Conservation (phyloP, 805 yeast genomes). For the Schizosaccharomyces cryophilus region DNA sequence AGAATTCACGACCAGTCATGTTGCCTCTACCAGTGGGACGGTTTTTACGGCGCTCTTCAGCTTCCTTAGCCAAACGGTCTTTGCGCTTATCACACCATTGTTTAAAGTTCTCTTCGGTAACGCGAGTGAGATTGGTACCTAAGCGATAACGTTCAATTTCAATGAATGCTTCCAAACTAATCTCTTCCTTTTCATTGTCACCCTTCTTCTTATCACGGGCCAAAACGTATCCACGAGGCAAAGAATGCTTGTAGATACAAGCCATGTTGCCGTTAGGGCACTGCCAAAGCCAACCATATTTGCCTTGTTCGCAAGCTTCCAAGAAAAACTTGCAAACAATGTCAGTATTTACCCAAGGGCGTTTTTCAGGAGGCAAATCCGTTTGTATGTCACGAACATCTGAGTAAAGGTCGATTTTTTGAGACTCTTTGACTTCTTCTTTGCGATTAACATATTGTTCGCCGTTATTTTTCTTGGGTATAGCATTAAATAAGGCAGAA, state of each 20-base stretch:
- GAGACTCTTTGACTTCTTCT: slow-evolving; percentile 25
- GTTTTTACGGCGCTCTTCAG: slow-evolving; percentile 10
- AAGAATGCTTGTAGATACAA: slow-evolving; percentile 83
- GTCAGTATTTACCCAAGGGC: slow-evolving; percentile 55
- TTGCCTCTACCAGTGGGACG: slow-evolving; percentile 13
- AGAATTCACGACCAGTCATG: slow-evolving; percentile 9
- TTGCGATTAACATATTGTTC: slow-evolving; percentile 95
- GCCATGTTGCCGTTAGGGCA: slow-evolving; percentile 86
- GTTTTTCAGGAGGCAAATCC: slow-evolving; percentile 87
- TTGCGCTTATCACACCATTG: slow-evolving; percentile 60
- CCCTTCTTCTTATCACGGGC: slow-evolving; percentile 90
- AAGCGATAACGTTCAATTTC: slow-evolving; percentile 77
- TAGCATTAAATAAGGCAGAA: slow-evolving; percentile 41
- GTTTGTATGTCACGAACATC: slow-evolving; percentile 40
- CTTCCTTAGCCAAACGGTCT: slow-evolving; percentile 23
- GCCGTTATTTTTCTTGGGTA: slow-evolving; percentile 52
- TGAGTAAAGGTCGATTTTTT: slow-evolving; percentile 74
- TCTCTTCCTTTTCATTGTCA: slow-evolving; percentile 63
- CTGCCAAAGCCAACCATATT: slow-evolving; percentile 97
- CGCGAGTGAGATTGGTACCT: slow-evolving; percentile 57
- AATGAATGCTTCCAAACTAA: slow-evolving; percentile 83
- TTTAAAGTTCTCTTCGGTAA: slow-evolving; percentile 53
- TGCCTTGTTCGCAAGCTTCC: slow-evolving; percentile 90
- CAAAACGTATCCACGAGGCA: slow-evolving; percentile 89
- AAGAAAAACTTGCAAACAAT: slow-evolving; percentile 82